A percentile compares a stretch with the other conserved stretches of the same genome.
These are phyloP conservation scores for Lentinula detonsa DNA, from an alignment of 768 basidiomycete genomes.

Conservation along the genomic window DNA sequence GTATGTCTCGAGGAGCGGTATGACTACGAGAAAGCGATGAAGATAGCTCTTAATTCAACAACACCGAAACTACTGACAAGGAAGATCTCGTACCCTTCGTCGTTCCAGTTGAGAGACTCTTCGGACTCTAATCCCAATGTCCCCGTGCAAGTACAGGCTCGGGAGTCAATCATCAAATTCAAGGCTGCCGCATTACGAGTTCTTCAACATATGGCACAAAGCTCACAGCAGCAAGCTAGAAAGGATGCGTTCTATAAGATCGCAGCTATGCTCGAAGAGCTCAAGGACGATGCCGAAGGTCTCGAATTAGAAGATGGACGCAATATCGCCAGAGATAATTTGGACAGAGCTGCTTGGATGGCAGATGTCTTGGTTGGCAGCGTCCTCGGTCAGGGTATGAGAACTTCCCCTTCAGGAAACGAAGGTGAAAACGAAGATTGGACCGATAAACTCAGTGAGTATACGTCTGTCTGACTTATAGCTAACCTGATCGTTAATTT, in stretches of 20 bases:
- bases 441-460: constrained; percentile 65
- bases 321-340: constrained; percentile 5
- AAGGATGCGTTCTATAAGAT: constrained; percentile 69
- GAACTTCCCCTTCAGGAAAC: neutral
- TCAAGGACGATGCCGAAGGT: constrained; percentile 53
- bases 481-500: neutral
- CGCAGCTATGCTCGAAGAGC: constrained; percentile 45
- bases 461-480: neutral
- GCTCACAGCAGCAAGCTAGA: constrained; percentile 41
- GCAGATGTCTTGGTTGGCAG: constrained; percentile 69
- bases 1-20: constrained; percentile 46
- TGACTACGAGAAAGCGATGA: constrained; percentile 18
- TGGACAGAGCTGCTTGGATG: constrained; percentile 56
- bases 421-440: constrained; percentile 45
- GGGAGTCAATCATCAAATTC: constrained; percentile 58
- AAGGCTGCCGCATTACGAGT: constrained; percentile 61
- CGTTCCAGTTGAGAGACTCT: constrained; percentile 19
- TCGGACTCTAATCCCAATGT: neutral
- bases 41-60: constrained; percentile 15
- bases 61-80: constrained; percentile 27
- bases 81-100: constrained; percentile 42
- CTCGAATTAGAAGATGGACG: constrained; percentile 3
- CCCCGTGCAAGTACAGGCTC: constrained; percentile 30
- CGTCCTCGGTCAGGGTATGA: constrained; percentile 18
- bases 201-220: constrained; percentile 56